Conservation (phyloP, 768 basidiomycete genomes). For the Termitomyces sp. region DNA sequence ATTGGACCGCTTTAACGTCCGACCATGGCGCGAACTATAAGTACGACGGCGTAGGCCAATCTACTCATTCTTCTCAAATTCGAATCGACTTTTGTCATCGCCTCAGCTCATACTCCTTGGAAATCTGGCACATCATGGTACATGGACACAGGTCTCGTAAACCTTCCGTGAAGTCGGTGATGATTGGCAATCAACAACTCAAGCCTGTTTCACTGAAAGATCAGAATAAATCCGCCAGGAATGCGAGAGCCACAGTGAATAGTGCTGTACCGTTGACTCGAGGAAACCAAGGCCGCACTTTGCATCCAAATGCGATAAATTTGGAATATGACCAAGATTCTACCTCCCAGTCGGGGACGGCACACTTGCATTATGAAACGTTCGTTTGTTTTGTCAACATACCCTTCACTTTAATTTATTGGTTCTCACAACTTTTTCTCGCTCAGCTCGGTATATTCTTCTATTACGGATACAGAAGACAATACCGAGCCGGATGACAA, state of each 20-base stretch:
- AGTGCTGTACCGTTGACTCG: background rate
- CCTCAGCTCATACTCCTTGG: background rate
- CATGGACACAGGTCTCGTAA: background rate
- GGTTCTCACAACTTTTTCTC: background rate
- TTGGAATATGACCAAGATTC: background rate
- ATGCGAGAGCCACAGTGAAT: background rate
- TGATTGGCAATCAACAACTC: background rate
- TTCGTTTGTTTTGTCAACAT: background rate
- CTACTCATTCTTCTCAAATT: too few relatives aligned
- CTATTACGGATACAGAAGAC: background rate
- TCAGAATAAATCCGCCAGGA: background rate
- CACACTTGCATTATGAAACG: background rate
- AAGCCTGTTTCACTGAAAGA: background rate
- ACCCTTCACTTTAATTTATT: background rate
- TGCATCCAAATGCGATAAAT: background rate
- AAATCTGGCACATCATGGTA: background rate
- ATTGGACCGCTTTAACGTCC: background rate
- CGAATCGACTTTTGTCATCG: too few relatives aligned
- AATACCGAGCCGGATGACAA: background rate
- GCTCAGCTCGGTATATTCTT: background rate
- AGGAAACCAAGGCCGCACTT: background rate
- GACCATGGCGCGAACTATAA: background rate
- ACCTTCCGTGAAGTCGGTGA: background rate
- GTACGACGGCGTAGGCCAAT: background rate
- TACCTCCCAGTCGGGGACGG: background rate